A percentile compares a stretch with the other conserved stretches of the same genome.
Conservation (phyloP, 805 yeast species). For the Komagataella phaffii region DNA sequence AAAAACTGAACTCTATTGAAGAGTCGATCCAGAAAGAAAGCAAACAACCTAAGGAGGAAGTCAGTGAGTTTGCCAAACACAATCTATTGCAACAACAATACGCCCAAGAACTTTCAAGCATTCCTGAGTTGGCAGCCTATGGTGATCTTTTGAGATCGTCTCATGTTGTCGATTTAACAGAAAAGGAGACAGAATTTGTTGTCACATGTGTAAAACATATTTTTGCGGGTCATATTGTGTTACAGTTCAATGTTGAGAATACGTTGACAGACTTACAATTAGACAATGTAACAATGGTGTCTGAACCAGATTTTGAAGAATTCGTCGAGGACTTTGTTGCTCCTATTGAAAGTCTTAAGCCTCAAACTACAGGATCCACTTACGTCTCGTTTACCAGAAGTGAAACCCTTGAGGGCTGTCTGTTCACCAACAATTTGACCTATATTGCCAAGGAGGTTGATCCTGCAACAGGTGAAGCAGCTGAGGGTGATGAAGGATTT, state of each 20-base stretch:
- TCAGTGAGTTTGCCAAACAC: constrained; percentile 14
- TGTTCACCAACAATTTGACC: constrained; percentile 53
- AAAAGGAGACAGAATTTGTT: constrained; percentile 85
- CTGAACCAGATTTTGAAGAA: constrained; percentile 46
- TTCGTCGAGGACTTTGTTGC: constrained; percentile 59
- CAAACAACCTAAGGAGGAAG: constrained; percentile 15
- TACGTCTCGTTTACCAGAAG: constrained; percentile 68
- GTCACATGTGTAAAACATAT: constrained; percentile 77
- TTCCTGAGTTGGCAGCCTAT: constrained; percentile 61
- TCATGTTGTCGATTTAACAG: constrained; percentile 56
- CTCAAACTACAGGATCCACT: constrained; percentile 58
- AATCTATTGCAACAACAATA: constrained; percentile 45
- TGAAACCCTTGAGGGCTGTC: constrained; percentile 20
- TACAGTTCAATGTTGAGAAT: constrained; percentile 77
- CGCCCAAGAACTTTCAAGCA: constrained; percentile 51
- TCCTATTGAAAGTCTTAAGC: constrained; percentile 59
- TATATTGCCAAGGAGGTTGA: constrained; percentile 74
- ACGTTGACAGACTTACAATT: constrained; percentile 69
- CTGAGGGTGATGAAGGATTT: constrained; percentile 68
- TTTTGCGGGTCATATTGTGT: constrained; percentile 56
- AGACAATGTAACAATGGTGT: constrained; percentile 61
- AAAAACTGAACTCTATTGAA: constrained; percentile 25
- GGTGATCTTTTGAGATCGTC: constrained; percentile 73
- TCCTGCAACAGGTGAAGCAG: constrained; percentile 53
- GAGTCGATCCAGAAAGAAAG: constrained; percentile 20